Conservation (phyloP, 2,329 filamentous ascomycete genomes). For the Arachnomyces sp. region DNA sequence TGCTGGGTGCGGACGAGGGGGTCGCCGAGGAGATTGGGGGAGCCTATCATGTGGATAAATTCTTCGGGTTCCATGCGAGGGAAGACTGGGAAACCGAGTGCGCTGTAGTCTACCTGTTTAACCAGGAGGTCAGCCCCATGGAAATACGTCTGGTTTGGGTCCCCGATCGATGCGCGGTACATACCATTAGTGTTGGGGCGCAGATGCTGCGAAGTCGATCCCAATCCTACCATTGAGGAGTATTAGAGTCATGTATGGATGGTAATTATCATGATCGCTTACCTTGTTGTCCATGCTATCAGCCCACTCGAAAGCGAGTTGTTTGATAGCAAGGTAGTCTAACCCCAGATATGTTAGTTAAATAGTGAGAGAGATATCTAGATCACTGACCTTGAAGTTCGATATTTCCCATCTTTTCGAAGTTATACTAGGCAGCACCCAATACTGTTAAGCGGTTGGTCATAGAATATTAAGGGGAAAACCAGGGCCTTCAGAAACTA, state of each 20-base stretch:
- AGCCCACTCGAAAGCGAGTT: conserved; percentile 1
- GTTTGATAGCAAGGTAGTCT: conserved; percentile 3
- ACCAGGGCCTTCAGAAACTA: too few species aligned
- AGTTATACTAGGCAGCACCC: too few species aligned
- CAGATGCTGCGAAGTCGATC: conserved; percentile 4
- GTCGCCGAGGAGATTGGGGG: conserved; percentile 11
- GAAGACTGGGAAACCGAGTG: too few species aligned
- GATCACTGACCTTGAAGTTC: too few species aligned
- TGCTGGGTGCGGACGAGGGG: conserved; percentile 14
- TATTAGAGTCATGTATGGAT: too few species aligned
- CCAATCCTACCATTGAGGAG: conserved; percentile 2
- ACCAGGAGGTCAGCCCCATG: neutral
- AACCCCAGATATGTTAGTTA: too few species aligned
- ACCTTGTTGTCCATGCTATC: neutral
- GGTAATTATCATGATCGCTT: too few species aligned
- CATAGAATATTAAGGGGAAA: too few species aligned
- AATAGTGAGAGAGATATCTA: too few species aligned
- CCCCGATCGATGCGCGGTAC: neutral
- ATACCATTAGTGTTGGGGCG: conserved; percentile 7
- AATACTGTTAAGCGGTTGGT: too few species aligned
- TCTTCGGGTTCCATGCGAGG: conserved; percentile 2
- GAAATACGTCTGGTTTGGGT: neutral
- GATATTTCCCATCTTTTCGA: too few species aligned
- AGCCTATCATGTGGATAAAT: conserved; percentile 10
- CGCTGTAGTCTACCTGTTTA: too few species aligned